Conservation (phyloP, 441 rosid species). For the Bruguiera hainesii region DNA sequence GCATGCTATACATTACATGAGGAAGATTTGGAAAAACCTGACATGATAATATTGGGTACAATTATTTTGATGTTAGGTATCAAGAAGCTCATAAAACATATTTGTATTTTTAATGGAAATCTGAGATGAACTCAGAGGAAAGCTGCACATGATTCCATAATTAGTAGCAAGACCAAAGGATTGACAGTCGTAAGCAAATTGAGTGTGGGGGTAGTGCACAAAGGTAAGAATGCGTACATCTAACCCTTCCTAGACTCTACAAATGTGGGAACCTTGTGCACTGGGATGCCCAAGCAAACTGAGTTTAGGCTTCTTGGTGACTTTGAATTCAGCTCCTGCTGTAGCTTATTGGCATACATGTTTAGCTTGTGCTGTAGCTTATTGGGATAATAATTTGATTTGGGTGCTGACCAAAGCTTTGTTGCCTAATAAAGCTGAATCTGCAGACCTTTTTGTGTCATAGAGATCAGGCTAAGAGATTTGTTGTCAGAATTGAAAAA, state of each 20-base stretch:
- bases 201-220: too few species aligned
- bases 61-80: neutral
- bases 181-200: conserved; percentile 4
- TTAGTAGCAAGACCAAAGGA: neutral
- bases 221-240: neutral
- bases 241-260: neutral
- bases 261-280: neutral
- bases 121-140: neutral
- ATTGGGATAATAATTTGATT: neutral
- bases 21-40: neutral
- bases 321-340: neutral
- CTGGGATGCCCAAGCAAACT: neutral
- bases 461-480: neutral
- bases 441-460: neutral
- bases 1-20: neutral
- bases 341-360: neutral
- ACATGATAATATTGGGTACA: neutral
- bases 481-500: neutral
- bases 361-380: too few species aligned
- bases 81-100: conserved; percentile 2
- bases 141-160: neutral
- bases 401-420: neutral
- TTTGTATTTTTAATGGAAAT: neutral
- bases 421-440: neutral
- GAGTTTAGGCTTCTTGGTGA: too few species aligned